Evolutionary conservation across 1,284 basidiomycete genomes (phyloP).

Genomic region (Paramarasmius palmivorus): DNA sequence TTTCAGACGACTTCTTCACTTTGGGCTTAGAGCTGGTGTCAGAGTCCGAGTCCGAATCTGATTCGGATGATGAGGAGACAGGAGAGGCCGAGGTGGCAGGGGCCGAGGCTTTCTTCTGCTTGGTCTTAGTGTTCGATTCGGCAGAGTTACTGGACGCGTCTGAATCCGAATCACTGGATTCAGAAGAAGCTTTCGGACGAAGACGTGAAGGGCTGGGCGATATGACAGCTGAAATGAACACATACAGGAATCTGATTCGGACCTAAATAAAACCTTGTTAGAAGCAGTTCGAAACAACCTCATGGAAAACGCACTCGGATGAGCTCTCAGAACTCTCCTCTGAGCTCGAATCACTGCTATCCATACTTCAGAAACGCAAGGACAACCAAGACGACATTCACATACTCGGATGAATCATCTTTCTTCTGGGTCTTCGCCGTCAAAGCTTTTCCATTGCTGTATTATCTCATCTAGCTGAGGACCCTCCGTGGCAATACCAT

Average conservation of each 20-base stretch:
- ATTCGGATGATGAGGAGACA: constrained; percentile 16
- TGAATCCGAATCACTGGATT: constrained; percentile 5
- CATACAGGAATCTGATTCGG: neutral
- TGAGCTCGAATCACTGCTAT: constrained; percentile 22
- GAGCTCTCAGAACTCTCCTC: constrained; percentile 24
- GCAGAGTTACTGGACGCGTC: constrained; percentile 13
- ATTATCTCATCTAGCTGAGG: constrained; percentile 63
- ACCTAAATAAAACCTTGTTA: too few species aligned
- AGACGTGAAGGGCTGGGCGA: neutral
- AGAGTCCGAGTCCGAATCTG: neutral
- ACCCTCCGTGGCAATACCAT: constrained; percentile 45
- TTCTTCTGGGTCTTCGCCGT: constrained; percentile 21
- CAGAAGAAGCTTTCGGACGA: neutral
- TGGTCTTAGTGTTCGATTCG: neutral
- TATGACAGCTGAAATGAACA: constrained; percentile 1
- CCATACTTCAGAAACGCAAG: constrained; percentile 8
- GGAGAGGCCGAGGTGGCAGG: neutral
- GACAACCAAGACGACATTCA: neutral
- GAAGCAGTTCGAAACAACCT: too few species aligned
- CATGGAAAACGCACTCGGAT: constrained; percentile 25
- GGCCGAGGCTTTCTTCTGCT: neutral
- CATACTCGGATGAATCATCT: constrained; percentile 19
- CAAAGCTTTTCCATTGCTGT: constrained; percentile 55
- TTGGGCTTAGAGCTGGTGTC: too few species aligned
- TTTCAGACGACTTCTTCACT: too few species aligned